Percentiles rank a stretch among this genome's conserved stretches.
Conservation (phyloP, 495 filamentous ascomycete species). For the Astrocystis sublimbata region DNA sequence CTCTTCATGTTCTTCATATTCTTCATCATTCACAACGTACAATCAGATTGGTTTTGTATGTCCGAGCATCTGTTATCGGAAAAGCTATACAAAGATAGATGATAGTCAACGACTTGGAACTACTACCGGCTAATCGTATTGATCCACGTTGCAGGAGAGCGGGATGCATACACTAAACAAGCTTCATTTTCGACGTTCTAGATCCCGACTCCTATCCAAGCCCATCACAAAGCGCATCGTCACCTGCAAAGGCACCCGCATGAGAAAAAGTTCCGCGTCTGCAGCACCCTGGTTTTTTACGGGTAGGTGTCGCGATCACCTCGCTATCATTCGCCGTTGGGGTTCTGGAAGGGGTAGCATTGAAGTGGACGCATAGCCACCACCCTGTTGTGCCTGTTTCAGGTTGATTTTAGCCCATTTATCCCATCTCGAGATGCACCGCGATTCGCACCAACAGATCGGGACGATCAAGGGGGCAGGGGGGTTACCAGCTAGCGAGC, state of each 20-base stretch:
- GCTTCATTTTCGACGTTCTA: neutral
- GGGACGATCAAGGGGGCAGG: slow-evolving; percentile 23
- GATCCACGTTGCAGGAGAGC: neutral
- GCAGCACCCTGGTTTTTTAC: slow-evolving; percentile 4
- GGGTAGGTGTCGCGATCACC: neutral
- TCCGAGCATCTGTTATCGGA: too few species aligned
- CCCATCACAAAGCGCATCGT: too few species aligned
- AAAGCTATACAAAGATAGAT: too few species aligned
- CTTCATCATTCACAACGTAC: too few species aligned
- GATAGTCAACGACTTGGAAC: too few species aligned
- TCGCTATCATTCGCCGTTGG: neutral
- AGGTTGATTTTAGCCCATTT: slow-evolving; percentile 26
- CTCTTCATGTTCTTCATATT: neutral
- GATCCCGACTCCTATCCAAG: neutral
- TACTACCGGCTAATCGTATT: neutral
- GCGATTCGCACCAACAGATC: slow-evolving; percentile 24
- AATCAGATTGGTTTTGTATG: too few species aligned
- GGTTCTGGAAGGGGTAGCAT: neutral
- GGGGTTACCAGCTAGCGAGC: neutral
- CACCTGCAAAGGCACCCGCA: slow-evolving; percentile 10
- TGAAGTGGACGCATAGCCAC: neutral
- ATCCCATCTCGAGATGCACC: too few species aligned
- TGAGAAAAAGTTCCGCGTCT: slow-evolving; percentile 1
- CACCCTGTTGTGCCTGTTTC: slow-evolving; percentile 28
- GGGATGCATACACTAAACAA: neutral